These are phyloP conservation scores for Beauveria varroae DNA, from an alignment of 2,329 filamentous ascomycete species.

Conservation along the genomic window DNA sequence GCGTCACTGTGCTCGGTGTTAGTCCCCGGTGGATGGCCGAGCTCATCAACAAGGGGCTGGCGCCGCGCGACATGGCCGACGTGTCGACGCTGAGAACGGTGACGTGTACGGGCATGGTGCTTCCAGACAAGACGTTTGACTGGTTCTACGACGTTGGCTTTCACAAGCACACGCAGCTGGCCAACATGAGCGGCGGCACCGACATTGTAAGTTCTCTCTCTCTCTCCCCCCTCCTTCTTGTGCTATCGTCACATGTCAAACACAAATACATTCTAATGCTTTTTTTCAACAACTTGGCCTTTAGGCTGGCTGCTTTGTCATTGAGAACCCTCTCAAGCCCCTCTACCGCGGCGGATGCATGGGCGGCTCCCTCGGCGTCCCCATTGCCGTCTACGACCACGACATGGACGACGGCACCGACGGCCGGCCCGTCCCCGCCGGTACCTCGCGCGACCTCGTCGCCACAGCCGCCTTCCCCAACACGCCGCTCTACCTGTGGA, in stretches of 20 bases:
- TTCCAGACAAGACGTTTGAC: slow-evolving; percentile 68
- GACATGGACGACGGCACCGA: slow-evolving; percentile 40
- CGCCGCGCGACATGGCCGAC: slow-evolving; percentile 55
- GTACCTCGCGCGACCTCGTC: slow-evolving; percentile 68
- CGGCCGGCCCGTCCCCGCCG: slow-evolving; percentile 41
- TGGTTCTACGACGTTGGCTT: slow-evolving; percentile 73
- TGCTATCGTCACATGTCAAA: no score
- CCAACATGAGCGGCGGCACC: slow-evolving; percentile 71
- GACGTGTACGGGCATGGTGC: slow-evolving; percentile 72
- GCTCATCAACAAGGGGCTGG: slow-evolving; percentile 55
- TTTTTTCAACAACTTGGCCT: no score
- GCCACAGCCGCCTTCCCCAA: slow-evolving; percentile 66
- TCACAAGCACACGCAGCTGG: slow-evolving; percentile 56
- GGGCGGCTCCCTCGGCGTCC: slow-evolving; percentile 40
- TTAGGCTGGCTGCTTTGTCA: slow-evolving; percentile 52
- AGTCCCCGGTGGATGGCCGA: slow-evolving; percentile 73
- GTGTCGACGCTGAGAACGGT: slow-evolving; percentile 55
- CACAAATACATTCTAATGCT: no score
- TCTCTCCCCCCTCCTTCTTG: not conserved
- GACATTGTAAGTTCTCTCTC: slow-evolving; percentile 50
- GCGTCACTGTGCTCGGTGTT: slow-evolving; percentile 65
- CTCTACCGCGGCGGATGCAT: slow-evolving; percentile 52
- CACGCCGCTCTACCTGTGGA: slow-evolving; percentile 61
- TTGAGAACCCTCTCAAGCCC: slow-evolving; percentile 62
- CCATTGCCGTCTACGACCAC: slow-evolving; percentile 55